phyloP scores from a whole-genome alignment of 768 basidiomycete genomes.

The Mycena floridula region DNA sequence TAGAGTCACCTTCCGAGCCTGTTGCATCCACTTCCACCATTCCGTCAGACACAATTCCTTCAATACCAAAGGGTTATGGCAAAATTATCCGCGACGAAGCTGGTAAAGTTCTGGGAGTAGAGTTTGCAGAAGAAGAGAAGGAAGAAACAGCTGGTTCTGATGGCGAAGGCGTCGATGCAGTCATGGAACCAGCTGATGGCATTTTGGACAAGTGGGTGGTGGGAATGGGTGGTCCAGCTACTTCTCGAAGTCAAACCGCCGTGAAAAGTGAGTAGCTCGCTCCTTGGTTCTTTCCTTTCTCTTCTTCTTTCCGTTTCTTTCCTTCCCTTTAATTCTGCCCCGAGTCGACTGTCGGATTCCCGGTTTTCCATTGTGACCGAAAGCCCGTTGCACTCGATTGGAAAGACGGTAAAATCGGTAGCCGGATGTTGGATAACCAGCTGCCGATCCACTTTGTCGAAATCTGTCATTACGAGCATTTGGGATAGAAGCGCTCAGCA shows the following conservation, averaged over 20 bases:
- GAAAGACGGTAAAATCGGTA: no score
- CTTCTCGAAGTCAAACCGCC: conserved; percentile 15
- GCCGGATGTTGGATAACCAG: no score
- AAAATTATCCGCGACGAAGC: conserved; percentile 75
- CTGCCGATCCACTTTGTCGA: no score
- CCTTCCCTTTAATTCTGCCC: no score
- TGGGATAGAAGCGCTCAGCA: no score
- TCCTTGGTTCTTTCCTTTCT: no score
- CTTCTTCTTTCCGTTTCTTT: conserved; percentile 5
- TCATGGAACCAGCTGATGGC: conserved; percentile 24
- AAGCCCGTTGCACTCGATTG: no score
- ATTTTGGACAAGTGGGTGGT: conserved; percentile 34
- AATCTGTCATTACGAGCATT: no score
- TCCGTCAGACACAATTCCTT: conserved; percentile 9
- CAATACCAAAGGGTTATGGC: conserved; percentile 63
- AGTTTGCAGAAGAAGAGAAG: conserved; percentile 53
- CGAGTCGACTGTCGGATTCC: no score
- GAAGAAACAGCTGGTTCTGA: conserved; percentile 6
- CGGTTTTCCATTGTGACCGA: no score
- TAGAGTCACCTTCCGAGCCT: conserved; percentile 1
- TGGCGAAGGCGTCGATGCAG: conserved; percentile 34
- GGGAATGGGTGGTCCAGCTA: conserved; percentile 24
- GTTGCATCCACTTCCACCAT: conserved; percentile 9
- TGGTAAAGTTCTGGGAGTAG: conserved; percentile 69
- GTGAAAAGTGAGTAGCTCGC: no score